Conservation (phyloP, 2,329 filamentous ascomycete species). For the Diaporthe humulicola region DNA sequence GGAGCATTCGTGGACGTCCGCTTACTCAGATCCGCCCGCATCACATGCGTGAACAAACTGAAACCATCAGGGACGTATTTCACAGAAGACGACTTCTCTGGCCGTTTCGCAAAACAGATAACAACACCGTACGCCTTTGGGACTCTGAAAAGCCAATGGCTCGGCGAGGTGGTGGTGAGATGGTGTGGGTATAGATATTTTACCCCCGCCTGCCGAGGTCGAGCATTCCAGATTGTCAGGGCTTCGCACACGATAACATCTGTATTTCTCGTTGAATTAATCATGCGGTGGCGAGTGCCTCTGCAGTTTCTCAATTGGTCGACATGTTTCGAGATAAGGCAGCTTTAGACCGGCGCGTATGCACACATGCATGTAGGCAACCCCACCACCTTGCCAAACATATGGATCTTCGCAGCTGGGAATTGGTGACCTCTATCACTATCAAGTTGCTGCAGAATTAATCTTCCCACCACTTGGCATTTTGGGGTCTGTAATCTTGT, state of each 20-base stretch:
- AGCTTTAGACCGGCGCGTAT: neutral
- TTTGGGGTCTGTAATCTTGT: neutral
- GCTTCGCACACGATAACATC: too few species aligned
- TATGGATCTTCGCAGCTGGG: neutral
- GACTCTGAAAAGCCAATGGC: neutral
- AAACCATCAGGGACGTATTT: neutral
- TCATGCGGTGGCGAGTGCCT: neutral
- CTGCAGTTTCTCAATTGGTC: neutral
- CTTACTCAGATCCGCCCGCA: too few species aligned
- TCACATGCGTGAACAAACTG: too few species aligned
- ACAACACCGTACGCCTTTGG: neutral
- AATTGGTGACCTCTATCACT: neutral
- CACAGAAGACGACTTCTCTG: neutral
- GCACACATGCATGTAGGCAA: constrained; percentile 5
- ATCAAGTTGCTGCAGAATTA: neutral
- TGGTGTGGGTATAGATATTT: neutral
- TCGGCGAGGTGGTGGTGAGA: neutral
- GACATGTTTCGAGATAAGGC: neutral
- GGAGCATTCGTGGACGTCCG: too few species aligned
- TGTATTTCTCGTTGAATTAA: neutral
- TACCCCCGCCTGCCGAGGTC: neutral
- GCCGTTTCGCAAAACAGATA: neutral
- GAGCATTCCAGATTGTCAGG: neutral
- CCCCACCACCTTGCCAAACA: neutral
- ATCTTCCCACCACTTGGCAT: constrained; percentile 16